Evolutionary conservation across 179 eudicot species (phyloP).

Genomic region (Amaranthus tricolor): DNA sequence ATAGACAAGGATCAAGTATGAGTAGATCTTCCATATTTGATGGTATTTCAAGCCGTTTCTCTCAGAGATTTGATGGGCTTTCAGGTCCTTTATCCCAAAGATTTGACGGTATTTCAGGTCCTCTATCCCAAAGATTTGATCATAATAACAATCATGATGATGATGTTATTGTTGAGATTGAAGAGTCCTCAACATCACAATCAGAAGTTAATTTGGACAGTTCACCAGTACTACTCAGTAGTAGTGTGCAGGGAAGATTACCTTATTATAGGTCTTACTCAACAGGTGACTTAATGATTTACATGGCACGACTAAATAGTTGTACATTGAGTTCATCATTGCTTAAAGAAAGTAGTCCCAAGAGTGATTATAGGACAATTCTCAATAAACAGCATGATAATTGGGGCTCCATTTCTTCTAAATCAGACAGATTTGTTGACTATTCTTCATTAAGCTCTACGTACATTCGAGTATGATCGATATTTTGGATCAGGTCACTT

Average conservation of each 20-base stretch:
- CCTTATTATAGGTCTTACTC: conserved; percentile 10
- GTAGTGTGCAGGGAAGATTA: not conserved
- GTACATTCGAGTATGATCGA: no score
- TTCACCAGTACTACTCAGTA: not conserved
- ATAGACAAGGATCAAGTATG: conserved; percentile 27
- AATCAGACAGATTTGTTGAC: conserved; percentile 16
- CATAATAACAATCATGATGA: not conserved
- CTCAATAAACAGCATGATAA: not conserved
- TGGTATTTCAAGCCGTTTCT: not conserved
- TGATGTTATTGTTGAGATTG: conserved; percentile 21
- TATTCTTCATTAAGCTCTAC: conserved; percentile 5
- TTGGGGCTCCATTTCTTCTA: conserved; percentile 2
- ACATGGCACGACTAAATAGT: not conserved
- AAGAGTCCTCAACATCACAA: conserved; percentile 6
- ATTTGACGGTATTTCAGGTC: conserved; percentile 16
- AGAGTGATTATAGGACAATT: not conserved
- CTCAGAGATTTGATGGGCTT: conserved; percentile 5
- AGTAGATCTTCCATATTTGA: conserved; percentile 21
- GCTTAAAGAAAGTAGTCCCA: conserved; percentile 2
- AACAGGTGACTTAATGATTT: conserved; percentile 21
- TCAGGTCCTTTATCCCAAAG: conserved; percentile 16
- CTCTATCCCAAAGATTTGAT: conserved; percentile 12
- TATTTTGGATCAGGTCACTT: no score
- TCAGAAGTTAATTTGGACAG: not conserved
- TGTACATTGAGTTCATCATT: not conserved